Percentiles rank a stretch among this genome's conserved stretches.
phyloP scores from a whole-genome alignment of 1,284 basidiomycete genomes.

The Boletus mariae region DNA sequence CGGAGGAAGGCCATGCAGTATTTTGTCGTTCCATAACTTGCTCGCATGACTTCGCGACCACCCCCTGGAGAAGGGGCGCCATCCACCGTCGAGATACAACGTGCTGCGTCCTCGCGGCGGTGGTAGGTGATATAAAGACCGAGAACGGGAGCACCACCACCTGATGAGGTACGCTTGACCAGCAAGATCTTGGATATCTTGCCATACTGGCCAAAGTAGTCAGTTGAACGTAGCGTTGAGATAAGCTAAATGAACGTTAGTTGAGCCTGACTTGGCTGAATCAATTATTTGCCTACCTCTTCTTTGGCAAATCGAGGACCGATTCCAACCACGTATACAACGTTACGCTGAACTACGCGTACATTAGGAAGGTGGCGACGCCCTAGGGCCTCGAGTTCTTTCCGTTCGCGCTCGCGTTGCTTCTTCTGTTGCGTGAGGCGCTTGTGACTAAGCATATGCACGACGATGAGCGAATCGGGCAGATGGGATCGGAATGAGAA shows the following conservation, averaged over 20 bases:
- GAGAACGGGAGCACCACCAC: constrained; percentile 73
- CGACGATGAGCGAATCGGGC: constrained; percentile 10
- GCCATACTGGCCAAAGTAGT: constrained; percentile 99
- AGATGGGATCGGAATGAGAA: not conserved
- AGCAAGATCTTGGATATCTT: constrained; percentile 96
- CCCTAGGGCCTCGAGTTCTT: constrained; percentile 88
- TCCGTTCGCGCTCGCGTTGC: constrained; percentile 91
- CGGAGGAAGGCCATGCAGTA: constrained; percentile 97
- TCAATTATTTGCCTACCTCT: constrained; percentile 62
- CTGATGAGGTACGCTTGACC: constrained; percentile 81
- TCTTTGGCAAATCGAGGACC: constrained; percentile 88
- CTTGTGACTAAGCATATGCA: constrained; percentile 61
- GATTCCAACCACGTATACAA: constrained; percentile 95
- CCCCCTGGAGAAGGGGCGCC: constrained; percentile 84
- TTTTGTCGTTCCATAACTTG: constrained; percentile 95
- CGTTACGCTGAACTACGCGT: constrained; percentile 93
- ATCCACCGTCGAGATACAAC: constrained; percentile 91
- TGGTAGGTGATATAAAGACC: constrained; percentile 97
- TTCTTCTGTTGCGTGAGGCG: constrained; percentile 95
- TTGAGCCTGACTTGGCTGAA: constrained; percentile 7
- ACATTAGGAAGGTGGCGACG: constrained; percentile 91
- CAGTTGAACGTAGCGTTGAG: constrained; percentile 88
- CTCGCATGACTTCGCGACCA: constrained; percentile 79
- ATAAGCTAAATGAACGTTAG: constrained; percentile 62
- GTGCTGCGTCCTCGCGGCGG: constrained; percentile 91